phyloP scores from a whole-genome alignment of 2,329 filamentous ascomycete species.

The Truncatella angustata region DNA sequence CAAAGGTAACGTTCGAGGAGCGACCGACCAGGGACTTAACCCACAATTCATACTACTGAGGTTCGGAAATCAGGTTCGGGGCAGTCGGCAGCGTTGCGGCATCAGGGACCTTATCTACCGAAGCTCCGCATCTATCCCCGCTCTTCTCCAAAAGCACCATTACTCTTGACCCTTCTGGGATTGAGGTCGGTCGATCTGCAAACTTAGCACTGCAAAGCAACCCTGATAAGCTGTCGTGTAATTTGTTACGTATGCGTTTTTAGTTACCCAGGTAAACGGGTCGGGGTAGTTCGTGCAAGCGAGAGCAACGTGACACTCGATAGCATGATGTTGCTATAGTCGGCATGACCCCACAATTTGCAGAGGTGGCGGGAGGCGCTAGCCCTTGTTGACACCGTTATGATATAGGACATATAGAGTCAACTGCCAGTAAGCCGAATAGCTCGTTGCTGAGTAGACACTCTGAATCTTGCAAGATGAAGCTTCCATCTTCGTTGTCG shows the following conservation, averaged over 20 bases:
- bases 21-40: not conserved
- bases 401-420: no score
- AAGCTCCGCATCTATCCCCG: not conserved
- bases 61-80: not conserved
- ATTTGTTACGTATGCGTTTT: not conserved
- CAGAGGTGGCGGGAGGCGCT: not conserved
- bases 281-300: not conserved
- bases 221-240: not conserved
- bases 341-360: not conserved
- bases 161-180: slow-evolving; percentile 2
- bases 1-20: not conserved
- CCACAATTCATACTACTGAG: not conserved
- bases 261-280: not conserved
- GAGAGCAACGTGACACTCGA: not conserved
- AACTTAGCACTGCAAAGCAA: not conserved
- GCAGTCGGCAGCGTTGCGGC: not conserved
- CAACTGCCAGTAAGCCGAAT: no score
- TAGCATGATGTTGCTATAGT: not conserved
- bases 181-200: not conserved
- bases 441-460: no score
- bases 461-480: not conserved
- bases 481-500: not conserved
- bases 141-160: not conserved
- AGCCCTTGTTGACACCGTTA: no score
- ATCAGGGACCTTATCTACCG: not conserved